Evolutionary conservation across 345 rosid species (phyloP), one percentile per base, ranked within the genome.

Genomic region (Bruguiera parviflora): DNA sequence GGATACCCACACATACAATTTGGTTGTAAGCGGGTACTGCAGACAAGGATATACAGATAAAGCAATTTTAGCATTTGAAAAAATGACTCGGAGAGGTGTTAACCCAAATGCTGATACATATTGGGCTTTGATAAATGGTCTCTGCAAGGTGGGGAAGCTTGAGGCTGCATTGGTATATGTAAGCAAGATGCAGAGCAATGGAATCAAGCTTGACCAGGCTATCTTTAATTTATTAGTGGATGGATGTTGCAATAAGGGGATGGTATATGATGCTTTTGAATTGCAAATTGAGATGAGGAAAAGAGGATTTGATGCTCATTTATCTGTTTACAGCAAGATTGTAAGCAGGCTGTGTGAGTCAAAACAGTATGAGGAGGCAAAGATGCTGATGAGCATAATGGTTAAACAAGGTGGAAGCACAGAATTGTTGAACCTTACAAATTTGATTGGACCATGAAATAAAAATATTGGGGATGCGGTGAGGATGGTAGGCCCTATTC

Each of bases 1-100:
- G 2, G 85, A 85, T 1, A 43, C 73, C 53, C 76, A 84, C 74
- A 65, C 81, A 64, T 87, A 82, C 73, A 85, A 87, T 55, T 29
- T 77, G 80, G 71, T 82, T 0, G 73, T 89, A 8, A 46, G 67
- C 51, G 81, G 84, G 16, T 80, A 76, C 67, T 22, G 70, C 61
- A 68, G 67, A 61, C 62, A 19, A 9, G 84, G 85, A 47, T 70
- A 70, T 1, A 63, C 71, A 27, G 79, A 85, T 72, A 78, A 65
- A 59, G 83, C 81, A 5, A 58, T 70, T 56, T 66, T 46, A 20
- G 5, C 83, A 74, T 82, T 75, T 3, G 73, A 78, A 22, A 63
- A 69, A 66, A 88, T 88, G 89, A 58, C 33, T 24, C 53, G 47
- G 2, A 67, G 73, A 61, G 84, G 79, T 63, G 80, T 88, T 57